phyloP scores from a whole-genome alignment of 208 protist genomes.

The Blastocrithidia nonstop region DNA sequence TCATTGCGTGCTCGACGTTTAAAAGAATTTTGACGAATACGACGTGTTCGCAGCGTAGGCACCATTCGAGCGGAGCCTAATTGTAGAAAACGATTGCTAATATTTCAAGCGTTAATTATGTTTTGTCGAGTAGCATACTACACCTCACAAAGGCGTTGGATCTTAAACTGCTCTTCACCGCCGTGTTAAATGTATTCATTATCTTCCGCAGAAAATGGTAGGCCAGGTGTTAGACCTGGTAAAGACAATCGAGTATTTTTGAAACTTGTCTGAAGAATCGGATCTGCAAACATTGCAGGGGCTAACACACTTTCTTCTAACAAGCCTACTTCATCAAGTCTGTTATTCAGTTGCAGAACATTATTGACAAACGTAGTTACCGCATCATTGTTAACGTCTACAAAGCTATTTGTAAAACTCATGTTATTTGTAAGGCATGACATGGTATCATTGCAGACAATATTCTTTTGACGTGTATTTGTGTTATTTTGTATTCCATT shows the following conservation, averaged over 20 bases:
- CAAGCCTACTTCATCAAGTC: constrained; percentile 9
- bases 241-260: no score
- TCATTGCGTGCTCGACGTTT: no score
- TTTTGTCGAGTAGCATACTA: constrained; percentile 35
- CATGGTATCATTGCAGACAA: no score
- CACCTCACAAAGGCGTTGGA: constrained; percentile 41
- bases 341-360: constrained; percentile 17
- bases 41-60: constrained; percentile 47
- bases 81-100: constrained; percentile 37
- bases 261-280: no score
- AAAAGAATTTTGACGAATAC: background rate
- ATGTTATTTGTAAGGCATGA: constrained; percentile 15
- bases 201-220: no score
- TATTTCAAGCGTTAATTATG: constrained; percentile 38
- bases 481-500: no score
- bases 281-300: no score
- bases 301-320: constrained; percentile 28
- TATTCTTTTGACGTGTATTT: no score
- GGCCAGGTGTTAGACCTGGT: no score
- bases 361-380: constrained; percentile 33
- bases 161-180: constrained; percentile 11
- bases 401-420: constrained; percentile 62
- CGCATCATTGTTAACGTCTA: constrained; percentile 24
- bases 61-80: constrained; percentile 37
- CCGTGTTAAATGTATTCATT: constrained; percentile 41